phyloP scores from a whole-genome alignment of 2,329 filamentous ascomycete species.

The Didymella lethalis region DNA sequence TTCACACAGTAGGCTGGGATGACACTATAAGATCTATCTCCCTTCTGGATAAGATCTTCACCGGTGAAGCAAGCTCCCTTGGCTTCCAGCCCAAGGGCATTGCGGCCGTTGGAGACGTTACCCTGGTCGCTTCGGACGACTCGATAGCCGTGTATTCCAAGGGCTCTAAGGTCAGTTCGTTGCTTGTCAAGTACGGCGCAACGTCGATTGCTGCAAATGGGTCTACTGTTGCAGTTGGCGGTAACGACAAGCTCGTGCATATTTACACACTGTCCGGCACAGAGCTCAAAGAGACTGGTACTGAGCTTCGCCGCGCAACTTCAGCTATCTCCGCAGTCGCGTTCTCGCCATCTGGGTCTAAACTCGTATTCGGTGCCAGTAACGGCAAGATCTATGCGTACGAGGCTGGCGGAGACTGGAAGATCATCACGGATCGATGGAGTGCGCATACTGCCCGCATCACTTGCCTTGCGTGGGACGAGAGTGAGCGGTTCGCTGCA shows the following conservation, averaged over 20 bases:
- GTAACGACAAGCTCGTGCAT: conserved; percentile 75
- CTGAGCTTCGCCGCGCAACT: conserved; percentile 72
- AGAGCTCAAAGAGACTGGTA: conserved; percentile 60
- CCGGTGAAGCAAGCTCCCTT: conserved; percentile 72
- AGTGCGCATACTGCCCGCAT: conserved; percentile 74
- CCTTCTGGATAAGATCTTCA: conserved; percentile 75
- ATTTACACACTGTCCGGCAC: conserved; percentile 72
- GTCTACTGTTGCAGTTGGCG: conserved; percentile 76
- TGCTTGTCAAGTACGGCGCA: conserved; percentile 69
- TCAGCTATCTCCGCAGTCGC: conserved; percentile 79
- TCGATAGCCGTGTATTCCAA: conserved; percentile 68
- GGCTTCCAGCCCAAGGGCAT: conserved; percentile 82
- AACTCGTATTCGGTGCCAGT: conserved; percentile 82
- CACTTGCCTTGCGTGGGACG: conserved; percentile 78
- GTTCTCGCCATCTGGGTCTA: conserved; percentile 79
- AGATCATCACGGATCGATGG: conserved; percentile 81
- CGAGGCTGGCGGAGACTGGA: conserved; percentile 67
- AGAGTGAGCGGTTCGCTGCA: conserved; percentile 75
- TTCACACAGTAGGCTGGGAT: conserved; percentile 94
- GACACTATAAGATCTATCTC: conserved; percentile 86
- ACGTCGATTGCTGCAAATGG: conserved; percentile 75
- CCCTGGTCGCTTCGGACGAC: conserved; percentile 62
- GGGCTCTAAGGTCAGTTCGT: conserved; percentile 65
- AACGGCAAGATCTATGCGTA: conserved; percentile 90
- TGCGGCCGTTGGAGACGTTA: conserved; percentile 61